Evolutionary conservation across 345 rosid genomes (phyloP), one percentile per base, ranked within the genome.

Genomic region (Mercurialis annua): DNA sequence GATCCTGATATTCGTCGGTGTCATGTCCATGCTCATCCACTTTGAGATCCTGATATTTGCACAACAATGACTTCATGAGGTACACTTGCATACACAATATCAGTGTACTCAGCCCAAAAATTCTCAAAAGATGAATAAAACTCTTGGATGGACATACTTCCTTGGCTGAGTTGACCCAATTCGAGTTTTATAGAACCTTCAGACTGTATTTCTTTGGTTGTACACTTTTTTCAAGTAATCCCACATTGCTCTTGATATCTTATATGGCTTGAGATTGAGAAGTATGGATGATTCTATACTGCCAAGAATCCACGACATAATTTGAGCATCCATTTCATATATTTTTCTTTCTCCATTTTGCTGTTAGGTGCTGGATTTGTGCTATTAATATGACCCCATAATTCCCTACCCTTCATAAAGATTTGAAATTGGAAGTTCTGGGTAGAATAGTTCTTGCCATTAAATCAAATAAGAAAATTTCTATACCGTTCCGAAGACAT

Each of bases 171-270:
- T 6, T 0, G 24, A 36, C 7, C 23, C 9, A 62, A 2, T 16
- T 64, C 34, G 47, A 54, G 42, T 47, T 71, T 54, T 6, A 71
- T 71, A 56, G 27, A 71, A 71, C 6, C 49, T 24, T 20, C 2
- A 2, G 27, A 57, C 33, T 12, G 6, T 64, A 17, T 71, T 71
- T 38, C 18, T 57, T n/a, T 4, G 16, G 18, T 63, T 38, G 44
- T 58, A 58, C 15, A 58, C 44, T 33, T 58, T 58, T 18, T 58
- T 58, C 10, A 58, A 30, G 34, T 31, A n/a, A 10, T 5, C 62
- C 62, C 43, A 58, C 43, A 58, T 58, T 17, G 3, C 43, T 31
- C 40, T 36, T 3, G 40, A 36, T 4, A 9, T 36, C 9, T 36
- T 36, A 36, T 36, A 9, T 3, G 40, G 40, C 40, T 36, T 36